Conservation (phyloP, 352 stramenopile species). For the Pythium folliculosum region DNA sequence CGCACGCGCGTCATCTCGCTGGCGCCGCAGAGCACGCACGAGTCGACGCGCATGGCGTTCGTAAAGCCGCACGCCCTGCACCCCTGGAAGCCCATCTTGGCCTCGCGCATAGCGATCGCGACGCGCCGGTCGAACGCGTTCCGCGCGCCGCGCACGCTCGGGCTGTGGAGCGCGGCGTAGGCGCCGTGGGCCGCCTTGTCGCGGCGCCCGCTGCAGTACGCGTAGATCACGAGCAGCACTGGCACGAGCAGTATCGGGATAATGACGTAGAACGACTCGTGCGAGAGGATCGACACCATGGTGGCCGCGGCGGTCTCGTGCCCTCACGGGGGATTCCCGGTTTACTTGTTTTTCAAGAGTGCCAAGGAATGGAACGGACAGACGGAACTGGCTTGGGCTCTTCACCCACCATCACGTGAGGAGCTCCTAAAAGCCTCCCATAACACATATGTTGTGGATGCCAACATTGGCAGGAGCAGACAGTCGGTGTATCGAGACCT, state of each 20-base stretch:
- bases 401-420: too few species aligned
- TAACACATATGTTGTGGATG: too few species aligned
- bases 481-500: too few species aligned
- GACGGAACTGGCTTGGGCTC: too few species aligned
- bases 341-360: too few species aligned
- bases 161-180: constrained; percentile 21
- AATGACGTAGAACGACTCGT: constrained; percentile 11
- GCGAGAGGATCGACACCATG: constrained; percentile 2
- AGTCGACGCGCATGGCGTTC: constrained; percentile 11
- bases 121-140: constrained; percentile 15
- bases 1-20: too few species aligned
- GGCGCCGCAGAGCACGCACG: constrained; percentile 15
- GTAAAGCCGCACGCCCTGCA: constrained; percentile 13
- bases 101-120: constrained; percentile 16
- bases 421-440: too few species aligned
- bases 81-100: constrained; percentile 10
- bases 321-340: too few species aligned
- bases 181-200: constrained; percentile 15
- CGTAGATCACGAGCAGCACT: constrained; percentile 3
- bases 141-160: constrained; percentile 14
- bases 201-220: constrained; percentile 11
- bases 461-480: too few species aligned
- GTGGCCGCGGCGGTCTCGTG: not conserved
- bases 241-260: constrained; percentile 9
- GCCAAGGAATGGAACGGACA: too few species aligned